Percentiles rank a stretch among this genome's conserved stretches.
phyloP scores from a whole-genome alignment of 495 filamentous ascomycete genomes.

The Glarea lozoyensis region DNA sequence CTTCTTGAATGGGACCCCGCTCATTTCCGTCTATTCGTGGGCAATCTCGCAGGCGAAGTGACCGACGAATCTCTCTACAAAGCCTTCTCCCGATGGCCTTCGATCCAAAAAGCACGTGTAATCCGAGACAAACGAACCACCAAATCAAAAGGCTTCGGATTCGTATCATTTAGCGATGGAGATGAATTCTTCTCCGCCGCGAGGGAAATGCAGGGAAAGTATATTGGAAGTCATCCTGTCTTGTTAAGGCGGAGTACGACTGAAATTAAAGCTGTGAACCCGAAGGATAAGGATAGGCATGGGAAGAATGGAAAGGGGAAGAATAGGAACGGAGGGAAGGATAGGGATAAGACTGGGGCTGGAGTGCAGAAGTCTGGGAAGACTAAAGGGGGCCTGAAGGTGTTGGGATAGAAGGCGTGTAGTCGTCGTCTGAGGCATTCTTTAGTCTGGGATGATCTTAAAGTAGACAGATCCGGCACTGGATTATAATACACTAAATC shows the following conservation, averaged over 20 bases:
- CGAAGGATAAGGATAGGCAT: constrained; percentile 29
- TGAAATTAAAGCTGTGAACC: constrained; percentile 65
- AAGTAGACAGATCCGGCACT: no score
- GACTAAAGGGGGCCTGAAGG: constrained; percentile 68
- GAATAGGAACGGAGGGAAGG: constrained; percentile 22
- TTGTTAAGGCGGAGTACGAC: constrained; percentile 79
- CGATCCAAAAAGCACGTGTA: constrained; percentile 88
- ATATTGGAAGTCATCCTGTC: constrained; percentile 94
- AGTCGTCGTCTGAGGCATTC: no score
- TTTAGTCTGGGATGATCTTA: no score
- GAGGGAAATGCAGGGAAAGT: constrained; percentile 98
- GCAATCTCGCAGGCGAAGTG: constrained; percentile 96
- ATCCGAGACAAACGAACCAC: constrained; percentile 90
- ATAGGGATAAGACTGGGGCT: constrained; percentile 33
- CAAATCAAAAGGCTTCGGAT: constrained; percentile 93
- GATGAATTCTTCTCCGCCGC: constrained; percentile 94
- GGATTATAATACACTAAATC: no score
- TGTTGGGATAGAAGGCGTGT: constrained; percentile 65
- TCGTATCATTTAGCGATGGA: constrained; percentile 89
- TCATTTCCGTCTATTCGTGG: constrained; percentile 91
- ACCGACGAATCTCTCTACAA: constrained; percentile 93
- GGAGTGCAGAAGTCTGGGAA: constrained; percentile 75
- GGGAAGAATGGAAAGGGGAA: constrained; percentile 20
- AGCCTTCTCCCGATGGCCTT: constrained; percentile 81
- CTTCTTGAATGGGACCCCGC: constrained; percentile 94